Conservation (phyloP, 257 asterid genomes). For the Salvia splendens region DNA sequence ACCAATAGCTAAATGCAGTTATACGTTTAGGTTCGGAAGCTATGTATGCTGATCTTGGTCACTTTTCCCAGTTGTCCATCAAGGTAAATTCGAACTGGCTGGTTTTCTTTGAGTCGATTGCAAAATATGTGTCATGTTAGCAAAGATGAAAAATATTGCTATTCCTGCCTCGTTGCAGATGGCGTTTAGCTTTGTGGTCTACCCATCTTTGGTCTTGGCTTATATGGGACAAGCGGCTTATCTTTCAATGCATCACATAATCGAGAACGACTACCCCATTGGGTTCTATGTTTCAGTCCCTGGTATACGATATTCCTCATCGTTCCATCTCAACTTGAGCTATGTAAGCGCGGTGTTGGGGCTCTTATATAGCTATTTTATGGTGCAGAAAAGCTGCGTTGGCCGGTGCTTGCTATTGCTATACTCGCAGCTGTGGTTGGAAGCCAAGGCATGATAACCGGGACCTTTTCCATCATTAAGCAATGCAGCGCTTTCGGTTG, state of each 20-base stretch:
- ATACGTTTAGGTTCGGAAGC: conserved; percentile 79
- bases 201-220: conserved; percentile 89
- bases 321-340: neutral
- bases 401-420: conserved; percentile 93
- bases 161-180: conserved; percentile 53
- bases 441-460: conserved; percentile 93
- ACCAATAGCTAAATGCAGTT: neutral
- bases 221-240: conserved; percentile 99
- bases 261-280: conserved; percentile 65
- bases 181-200: conserved; percentile 83
- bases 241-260: conserved; percentile 80
- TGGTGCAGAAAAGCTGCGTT: conserved; percentile 63
- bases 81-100: conserved; percentile 46
- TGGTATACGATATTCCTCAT: conserved; percentile 43
- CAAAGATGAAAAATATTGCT: neutral
- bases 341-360: neutral
- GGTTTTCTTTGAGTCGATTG: neutral
- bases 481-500: conserved; percentile 93
- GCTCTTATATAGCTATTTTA: neutral
- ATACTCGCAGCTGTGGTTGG: conserved; percentile 97
- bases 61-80: conserved; percentile 87
- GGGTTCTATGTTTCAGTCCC: conserved; percentile 96
- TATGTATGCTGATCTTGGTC: conserved; percentile 98
- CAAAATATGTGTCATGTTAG: neutral
- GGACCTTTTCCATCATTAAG: conserved; percentile 89